Percentiles rank a stretch among this genome's conserved stretches.
Evolutionary conservation across 139 green algal species (phyloP).

Genomic region (Closterium sp.): DNA sequence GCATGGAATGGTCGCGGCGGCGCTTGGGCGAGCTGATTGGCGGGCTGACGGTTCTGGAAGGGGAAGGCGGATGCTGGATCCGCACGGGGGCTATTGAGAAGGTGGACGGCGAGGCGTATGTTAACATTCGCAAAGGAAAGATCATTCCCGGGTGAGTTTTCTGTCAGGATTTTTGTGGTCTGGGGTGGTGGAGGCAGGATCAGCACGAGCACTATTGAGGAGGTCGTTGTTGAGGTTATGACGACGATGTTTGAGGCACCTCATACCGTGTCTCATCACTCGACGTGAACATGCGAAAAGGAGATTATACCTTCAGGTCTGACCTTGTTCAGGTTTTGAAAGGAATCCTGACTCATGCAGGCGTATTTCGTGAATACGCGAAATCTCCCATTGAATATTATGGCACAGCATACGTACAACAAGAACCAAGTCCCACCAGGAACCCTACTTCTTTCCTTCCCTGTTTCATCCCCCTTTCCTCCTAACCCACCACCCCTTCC

Average conservation of each 20-base stretch:
- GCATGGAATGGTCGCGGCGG: slow-evolving; percentile 46
- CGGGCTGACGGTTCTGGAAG: slow-evolving; percentile 12
- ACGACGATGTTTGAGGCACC: too few relatives aligned
- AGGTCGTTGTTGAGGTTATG: neutral
- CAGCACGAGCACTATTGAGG: neutral
- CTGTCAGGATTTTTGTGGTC: neutral
- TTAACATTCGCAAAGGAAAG: slow-evolving; percentile 61
- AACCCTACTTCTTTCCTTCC: neutral
- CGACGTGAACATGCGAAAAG: slow-evolving; percentile 60
- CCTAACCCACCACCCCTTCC: neutral
- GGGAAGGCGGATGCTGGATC: slow-evolving; percentile 10
- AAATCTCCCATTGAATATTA: too few relatives aligned
- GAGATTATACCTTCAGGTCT: too few relatives aligned
- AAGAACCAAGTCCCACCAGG: too few relatives aligned
- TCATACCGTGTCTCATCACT: too few relatives aligned
- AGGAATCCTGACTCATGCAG: too few relatives aligned
- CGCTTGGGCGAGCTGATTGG: slow-evolving; percentile 44
- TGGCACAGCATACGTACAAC: too few relatives aligned
- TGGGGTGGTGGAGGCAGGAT: neutral
- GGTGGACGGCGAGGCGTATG: slow-evolving; percentile 48
- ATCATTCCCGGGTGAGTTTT: slow-evolving; percentile 51
- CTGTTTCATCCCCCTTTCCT: neutral
- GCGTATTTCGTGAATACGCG: too few relatives aligned
- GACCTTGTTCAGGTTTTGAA: too few relatives aligned
- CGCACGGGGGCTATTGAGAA: slow-evolving; percentile 15